Evolutionary conservation across 495 filamentous ascomycete species (phyloP).

Genomic region (Trichocladium uniseriatum): DNA sequence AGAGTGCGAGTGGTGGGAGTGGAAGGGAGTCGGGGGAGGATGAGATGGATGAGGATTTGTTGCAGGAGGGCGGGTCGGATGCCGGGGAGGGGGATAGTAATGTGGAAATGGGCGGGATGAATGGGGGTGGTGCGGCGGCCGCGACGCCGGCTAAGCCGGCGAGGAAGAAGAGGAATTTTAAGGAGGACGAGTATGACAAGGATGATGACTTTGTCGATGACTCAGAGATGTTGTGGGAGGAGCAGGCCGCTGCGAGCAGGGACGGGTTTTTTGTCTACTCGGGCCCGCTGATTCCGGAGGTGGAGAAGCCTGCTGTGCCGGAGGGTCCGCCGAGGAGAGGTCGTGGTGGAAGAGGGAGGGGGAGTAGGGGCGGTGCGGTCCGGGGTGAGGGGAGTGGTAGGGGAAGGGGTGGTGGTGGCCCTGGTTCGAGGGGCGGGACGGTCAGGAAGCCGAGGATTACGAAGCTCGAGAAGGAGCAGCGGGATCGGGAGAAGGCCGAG

Average conservation of each 20-base stretch:
- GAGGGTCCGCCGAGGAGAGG: constrained; percentile 72
- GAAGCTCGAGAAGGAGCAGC: constrained; percentile 70
- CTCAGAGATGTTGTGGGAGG: constrained; percentile 90
- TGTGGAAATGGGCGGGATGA: constrained; percentile 46
- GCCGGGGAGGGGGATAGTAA: constrained; percentile 71
- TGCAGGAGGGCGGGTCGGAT: constrained; percentile 37
- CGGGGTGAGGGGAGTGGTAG: constrained; percentile 36
- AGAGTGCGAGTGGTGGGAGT: constrained; percentile 59
- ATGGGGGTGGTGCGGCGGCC: constrained; percentile 35
- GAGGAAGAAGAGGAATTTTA: constrained; percentile 66
- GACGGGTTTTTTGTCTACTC: constrained; percentile 89
- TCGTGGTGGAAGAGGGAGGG: constrained; percentile 51
- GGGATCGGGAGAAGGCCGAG: constrained; percentile 49
- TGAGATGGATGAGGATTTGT: constrained; percentile 59
- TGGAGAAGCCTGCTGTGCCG: constrained; percentile 69
- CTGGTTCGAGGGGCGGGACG: constrained; percentile 68
- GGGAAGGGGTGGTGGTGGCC: constrained; percentile 56
- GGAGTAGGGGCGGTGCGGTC: constrained; percentile 46
- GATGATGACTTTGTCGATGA: constrained; percentile 98
- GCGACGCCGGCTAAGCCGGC: constrained; percentile 52
- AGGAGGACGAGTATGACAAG: constrained; percentile 92
- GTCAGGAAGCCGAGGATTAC: constrained; percentile 72
- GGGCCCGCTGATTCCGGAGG: constrained; percentile 75
- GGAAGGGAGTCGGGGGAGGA: constrained; percentile 66
- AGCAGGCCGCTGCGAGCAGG: constrained; percentile 84